Percentiles rank a stretch among this genome's conserved stretches.
These are phyloP conservation scores for Eragrostis tef DNA, from an alignment of 202 grass and related monocot genomes.

Conservation along the genomic window DNA sequence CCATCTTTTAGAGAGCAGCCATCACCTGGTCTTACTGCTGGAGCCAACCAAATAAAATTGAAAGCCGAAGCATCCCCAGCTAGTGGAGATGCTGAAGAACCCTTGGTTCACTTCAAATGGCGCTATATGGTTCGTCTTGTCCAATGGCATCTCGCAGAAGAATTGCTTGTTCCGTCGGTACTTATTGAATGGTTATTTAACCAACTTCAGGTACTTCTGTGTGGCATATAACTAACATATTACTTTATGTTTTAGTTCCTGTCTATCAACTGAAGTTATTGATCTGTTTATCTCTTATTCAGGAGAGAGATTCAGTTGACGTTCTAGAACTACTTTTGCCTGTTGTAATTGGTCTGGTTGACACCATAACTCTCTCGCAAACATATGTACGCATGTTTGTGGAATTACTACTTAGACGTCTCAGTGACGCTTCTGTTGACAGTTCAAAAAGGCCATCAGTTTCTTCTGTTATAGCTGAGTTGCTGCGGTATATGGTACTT, in stretches of 20 bases:
- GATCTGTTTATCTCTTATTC: constrained; percentile 46
- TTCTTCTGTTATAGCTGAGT: constrained; percentile 69
- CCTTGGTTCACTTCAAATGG: constrained; percentile 83
- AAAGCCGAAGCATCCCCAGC: constrained; percentile 63
- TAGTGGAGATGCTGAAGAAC: constrained; percentile 64
- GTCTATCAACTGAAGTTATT: constrained; percentile 36
- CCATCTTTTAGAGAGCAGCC: constrained; percentile 69
- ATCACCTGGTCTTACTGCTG: constrained; percentile 63
- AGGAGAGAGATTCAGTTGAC: constrained; percentile 89
- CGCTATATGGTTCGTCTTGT: constrained; percentile 89
- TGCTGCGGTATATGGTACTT: constrained; percentile 83
- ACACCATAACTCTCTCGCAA: constrained; percentile 82
- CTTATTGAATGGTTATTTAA: constrained; percentile 76
- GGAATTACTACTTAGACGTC: constrained; percentile 66
- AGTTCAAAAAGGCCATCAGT: constrained; percentile 66
- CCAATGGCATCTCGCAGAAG: constrained; percentile 92
- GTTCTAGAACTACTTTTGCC: constrained; percentile 92
- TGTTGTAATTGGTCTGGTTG: constrained; percentile 70
- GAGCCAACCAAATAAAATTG: constrained; percentile 54
- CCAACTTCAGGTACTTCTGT: constrained; percentile 75
- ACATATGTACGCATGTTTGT: constrained; percentile 79
- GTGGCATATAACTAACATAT: background rate
- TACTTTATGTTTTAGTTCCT: constrained; percentile 32
- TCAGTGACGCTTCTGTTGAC: constrained; percentile 69
- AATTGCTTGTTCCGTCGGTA: constrained; percentile 72